Percentiles rank a stretch among this genome's conserved stretches.
Evolutionary conservation across 176 grass and related monocot genomes (phyloP).

Genomic region (Ampelocalamus luodianensis): DNA sequence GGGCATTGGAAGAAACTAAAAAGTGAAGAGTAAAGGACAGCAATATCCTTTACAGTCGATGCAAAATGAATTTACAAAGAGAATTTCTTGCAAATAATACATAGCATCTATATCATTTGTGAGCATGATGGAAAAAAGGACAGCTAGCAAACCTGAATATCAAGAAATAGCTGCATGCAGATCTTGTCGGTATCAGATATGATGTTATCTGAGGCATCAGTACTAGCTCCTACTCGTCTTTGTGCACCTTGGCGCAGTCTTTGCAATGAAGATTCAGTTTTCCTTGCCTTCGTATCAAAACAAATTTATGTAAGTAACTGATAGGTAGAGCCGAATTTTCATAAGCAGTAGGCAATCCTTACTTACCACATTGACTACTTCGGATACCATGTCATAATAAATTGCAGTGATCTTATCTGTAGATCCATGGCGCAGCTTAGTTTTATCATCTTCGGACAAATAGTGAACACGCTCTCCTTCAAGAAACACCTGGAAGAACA

Average conservation of each 20-base stretch:
- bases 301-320: constrained; percentile 6
- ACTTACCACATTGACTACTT: constrained; percentile 94
- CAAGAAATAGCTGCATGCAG: constrained; percentile 99
- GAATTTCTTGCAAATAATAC: neutral
- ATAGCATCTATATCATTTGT: neutral
- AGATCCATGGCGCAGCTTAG: constrained; percentile 55
- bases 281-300: constrained; percentile 71
- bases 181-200: constrained; percentile 99
- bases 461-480: constrained; percentile 65
- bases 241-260: constrained; percentile 91
- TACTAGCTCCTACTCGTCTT: constrained; percentile 83
- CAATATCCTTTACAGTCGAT: neutral
- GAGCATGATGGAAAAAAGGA: neutral
- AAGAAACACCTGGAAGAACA: constrained; percentile 70
- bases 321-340: neutral
- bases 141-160: constrained; percentile 71
- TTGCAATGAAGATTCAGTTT: constrained; percentile 90
- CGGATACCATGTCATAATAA: constrained; percentile 85
- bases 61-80: constrained; percentile 20
- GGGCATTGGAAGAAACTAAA: neutral
- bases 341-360: constrained; percentile 31
- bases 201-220: constrained; percentile 77
- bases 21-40: neutral
- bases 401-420: constrained; percentile 78
- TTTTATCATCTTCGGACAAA: constrained; percentile 79